phyloP scores from a whole-genome alignment of 768 basidiomycete species.

The Mycena latifolia region DNA sequence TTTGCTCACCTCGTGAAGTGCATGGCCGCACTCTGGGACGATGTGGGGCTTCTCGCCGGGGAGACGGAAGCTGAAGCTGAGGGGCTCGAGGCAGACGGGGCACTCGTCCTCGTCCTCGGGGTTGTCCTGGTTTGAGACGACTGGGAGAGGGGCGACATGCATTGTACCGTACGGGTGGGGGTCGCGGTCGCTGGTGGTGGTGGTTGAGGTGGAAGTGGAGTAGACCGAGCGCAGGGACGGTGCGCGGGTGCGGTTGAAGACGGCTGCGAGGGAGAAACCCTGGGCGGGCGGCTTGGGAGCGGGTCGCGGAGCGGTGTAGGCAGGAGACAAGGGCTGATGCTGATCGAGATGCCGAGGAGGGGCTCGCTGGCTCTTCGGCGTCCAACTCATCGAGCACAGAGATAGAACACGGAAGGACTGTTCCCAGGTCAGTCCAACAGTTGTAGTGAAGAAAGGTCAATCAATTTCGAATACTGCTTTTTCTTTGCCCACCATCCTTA shows the following conservation, averaged over 20 bases:
- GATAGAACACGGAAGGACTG: not conserved
- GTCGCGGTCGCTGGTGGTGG: conserved; percentile 53
- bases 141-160: conserved; percentile 76
- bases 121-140: conserved; percentile 74
- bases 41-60: conserved; percentile 98
- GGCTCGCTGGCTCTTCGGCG: not conserved
- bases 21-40: conserved; percentile 97
- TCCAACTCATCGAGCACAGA: conserved; percentile 2
- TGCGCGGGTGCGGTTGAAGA: conserved; percentile 58
- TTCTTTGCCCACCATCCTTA: too few species aligned
- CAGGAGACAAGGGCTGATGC: not conserved
- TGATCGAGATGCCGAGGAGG: not conserved
- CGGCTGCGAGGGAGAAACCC: conserved; percentile 63
- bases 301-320: conserved; percentile 1
- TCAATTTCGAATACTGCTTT: too few species aligned
- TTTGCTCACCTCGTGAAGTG: conserved; percentile 86
- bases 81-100: conserved; percentile 95
- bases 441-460: too few species aligned
- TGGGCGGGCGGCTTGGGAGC: conserved; percentile 41
- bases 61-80: conserved; percentile 92
- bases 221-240: conserved; percentile 65
- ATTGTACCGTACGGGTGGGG: conserved; percentile 70
- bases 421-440: not conserved
- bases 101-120: conserved; percentile 90
- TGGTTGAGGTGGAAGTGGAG: conserved; percentile 53